phyloP scores from a whole-genome alignment of 129 eudicot genomes.

The Centaurea solstitialis region DNA sequence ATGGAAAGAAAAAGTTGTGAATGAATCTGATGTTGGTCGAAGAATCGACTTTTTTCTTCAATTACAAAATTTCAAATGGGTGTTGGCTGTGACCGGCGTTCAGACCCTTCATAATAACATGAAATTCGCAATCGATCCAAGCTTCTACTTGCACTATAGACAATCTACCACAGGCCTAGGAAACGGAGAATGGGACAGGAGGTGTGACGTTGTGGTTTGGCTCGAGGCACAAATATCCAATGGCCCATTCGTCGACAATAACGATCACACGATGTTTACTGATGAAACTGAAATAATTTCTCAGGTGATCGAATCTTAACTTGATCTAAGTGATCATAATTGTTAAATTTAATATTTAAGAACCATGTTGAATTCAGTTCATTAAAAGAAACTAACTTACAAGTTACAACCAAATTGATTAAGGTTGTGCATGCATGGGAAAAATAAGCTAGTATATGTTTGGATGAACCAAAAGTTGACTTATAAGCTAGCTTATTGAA shows the following conservation, averaged over 20 bases:
- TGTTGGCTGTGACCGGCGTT: neutral
- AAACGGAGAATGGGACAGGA: too few relatives aligned
- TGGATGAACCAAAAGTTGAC: too few relatives aligned
- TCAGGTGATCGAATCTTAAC: neutral
- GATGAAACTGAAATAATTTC: neutral
- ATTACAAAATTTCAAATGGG: neutral
- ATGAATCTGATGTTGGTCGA: neutral
- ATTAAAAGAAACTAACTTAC: too few relatives aligned
- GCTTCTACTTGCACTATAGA: neutral
- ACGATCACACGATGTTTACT: neutral
- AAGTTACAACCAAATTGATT: too few relatives aligned
- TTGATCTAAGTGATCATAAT: neutral
- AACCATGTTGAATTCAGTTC: too few relatives aligned
- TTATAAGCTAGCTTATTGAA: too few relatives aligned
- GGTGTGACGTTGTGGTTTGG: too few relatives aligned
- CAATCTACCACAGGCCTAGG: too few relatives aligned
- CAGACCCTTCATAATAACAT: neutral
- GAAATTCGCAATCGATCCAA: neutral
- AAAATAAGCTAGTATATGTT: too few relatives aligned
- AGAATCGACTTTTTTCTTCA: slow-evolving; percentile 6
- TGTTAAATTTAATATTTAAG: too few relatives aligned
- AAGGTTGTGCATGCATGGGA: too few relatives aligned
- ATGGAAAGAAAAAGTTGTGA: slow-evolving; percentile 6
- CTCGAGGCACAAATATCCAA: too few relatives aligned
- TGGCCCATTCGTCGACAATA: neutral